Evolutionary conservation across 2,329 filamentous ascomycete genomes (phyloP), one percentile per base, ranked within the genome.

Genomic region (Pseudocercospora musae): DNA sequence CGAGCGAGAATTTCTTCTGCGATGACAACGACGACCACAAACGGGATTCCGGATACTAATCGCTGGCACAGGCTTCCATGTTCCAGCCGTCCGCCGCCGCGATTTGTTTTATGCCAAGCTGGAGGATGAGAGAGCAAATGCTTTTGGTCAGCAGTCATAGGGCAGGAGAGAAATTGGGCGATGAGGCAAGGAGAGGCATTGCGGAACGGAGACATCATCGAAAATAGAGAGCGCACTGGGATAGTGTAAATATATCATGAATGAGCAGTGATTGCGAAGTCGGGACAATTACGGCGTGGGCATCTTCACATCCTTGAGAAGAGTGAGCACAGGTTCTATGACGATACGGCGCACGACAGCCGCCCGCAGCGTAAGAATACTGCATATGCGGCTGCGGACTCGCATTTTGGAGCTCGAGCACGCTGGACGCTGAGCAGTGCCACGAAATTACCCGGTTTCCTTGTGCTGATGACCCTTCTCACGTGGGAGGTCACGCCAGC

Each of bases 21-120:
- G 58, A 40, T 21, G 31, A 33, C 11, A 5, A 33, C 31, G 11
- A 46, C 56, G 33, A 56, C 52, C 23, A 58, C 23, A 29, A 46
- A 62, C 11, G 20, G 50, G 27, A 58, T 18, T 33, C 18, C 42
- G 13, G 42, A 46, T 13, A 27, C 18, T 31, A 50, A 62, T 29
- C 42, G 18, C 46, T 3, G 50, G 15, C 10, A 20, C 69, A 87
- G 85, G 85, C 73, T 88, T 83, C 79, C 86, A 88, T 79, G 81
- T 88, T 60, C 85, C 85, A 73, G 79, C 84, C 69, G 84, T 87
- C 74, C 85, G 85, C 74, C 82, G 81, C 74, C 84, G 86, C 74
- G 86, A 88, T 76, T 72, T 79, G 71, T 86, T 82, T 80, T 88
- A 88, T 80, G 78, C 82, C 73, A 85, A 84, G 76, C 79, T 88